These are phyloP conservation scores for Penicillium crustosum DNA, from an alignment of 2,329 filamentous ascomycete genomes.

Conservation along the genomic window DNA sequence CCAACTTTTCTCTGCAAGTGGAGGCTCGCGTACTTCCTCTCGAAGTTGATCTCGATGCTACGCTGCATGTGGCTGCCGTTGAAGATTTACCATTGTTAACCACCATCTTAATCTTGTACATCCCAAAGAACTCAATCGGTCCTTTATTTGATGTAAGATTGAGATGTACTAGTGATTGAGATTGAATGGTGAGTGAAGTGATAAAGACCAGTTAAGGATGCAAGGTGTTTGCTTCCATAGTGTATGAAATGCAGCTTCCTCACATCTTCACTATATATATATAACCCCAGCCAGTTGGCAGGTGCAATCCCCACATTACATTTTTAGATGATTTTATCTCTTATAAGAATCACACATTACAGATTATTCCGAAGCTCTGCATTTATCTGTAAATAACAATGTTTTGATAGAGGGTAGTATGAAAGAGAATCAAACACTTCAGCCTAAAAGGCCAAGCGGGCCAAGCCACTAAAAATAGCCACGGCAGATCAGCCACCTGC, in stretches of 20 bases:
- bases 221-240: rapidly evolving
- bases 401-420: neutral
- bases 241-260: too few relatives aligned
- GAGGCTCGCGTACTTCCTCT: constrained; percentile 43
- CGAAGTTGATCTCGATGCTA: constrained; percentile 45
- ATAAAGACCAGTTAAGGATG: neutral
- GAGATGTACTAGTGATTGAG: neutral
- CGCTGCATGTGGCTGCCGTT: constrained; percentile 32
- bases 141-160: neutral
- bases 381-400: neutral
- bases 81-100: constrained; percentile 31
- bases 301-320: neutral
- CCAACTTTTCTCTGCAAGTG: constrained; percentile 29
- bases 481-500: neutral
- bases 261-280: neutral
- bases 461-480: constrained; percentile 8
- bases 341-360: too few relatives aligned
- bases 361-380: rapidly evolving
- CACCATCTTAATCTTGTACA: neutral
- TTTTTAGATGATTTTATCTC: too few relatives aligned
- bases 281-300: neutral
- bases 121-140: neutral
- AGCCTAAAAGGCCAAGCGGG: neutral
- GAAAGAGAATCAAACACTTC: neutral
- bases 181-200: neutral